phyloP scores from a whole-genome alignment of 495 filamentous ascomycete genomes.

The Aspergillus sclerotioniger region DNA sequence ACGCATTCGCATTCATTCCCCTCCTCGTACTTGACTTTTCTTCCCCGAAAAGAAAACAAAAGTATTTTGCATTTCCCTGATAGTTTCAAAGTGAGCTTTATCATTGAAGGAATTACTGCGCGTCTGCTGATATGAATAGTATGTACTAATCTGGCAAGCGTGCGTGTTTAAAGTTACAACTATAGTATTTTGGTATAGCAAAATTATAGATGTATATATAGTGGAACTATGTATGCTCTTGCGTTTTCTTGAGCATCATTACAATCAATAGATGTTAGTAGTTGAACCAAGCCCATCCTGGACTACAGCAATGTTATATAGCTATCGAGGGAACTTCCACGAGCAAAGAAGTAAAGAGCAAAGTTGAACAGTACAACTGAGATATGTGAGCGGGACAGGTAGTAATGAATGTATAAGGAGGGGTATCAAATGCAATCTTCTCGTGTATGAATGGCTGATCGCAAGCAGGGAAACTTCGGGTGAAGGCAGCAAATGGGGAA shows the following conservation, averaged over 20 bases:
- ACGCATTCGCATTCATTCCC: too few species aligned
- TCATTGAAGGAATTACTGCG: too few species aligned
- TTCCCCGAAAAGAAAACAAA: too few species aligned
- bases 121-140: too few species aligned
- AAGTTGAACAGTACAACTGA: neutral
- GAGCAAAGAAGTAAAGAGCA: neutral
- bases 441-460: conserved; percentile 1
- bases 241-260: conserved; percentile 6
- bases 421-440: conserved; percentile 22
- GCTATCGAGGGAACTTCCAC: neutral
- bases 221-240: conserved; percentile 1
- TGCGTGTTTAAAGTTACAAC: too few species aligned
- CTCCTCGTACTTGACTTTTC: too few species aligned
- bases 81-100: too few species aligned
- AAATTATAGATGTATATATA: neutral
- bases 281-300: neutral
- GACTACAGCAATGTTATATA: neutral
- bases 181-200: too few species aligned
- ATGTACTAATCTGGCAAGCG: too few species aligned
- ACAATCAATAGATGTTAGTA: neutral
- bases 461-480: neutral
- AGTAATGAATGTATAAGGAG: neutral
- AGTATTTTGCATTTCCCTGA: too few species aligned
- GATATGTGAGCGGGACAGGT: neutral
- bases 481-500: neutral